Conservation (phyloP, 2,329 filamentous ascomycete species). For the Neoarthrinium moseri region DNA sequence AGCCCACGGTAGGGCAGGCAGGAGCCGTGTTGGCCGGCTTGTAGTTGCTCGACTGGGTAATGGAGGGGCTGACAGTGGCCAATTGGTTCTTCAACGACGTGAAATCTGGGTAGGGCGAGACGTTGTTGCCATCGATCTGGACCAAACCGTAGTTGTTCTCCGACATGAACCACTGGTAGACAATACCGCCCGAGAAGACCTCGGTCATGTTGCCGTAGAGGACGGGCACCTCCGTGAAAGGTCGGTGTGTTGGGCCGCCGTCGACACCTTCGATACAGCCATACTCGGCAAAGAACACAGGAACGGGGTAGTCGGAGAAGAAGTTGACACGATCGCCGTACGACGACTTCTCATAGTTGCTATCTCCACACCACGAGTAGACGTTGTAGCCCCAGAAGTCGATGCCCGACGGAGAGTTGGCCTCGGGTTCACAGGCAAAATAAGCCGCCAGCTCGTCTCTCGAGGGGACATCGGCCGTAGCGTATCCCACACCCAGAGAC, state of each 20-base stretch:
- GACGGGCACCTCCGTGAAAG: conserved; percentile 80
- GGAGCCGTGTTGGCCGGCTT: conserved; percentile 68
- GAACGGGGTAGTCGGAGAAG: conserved; percentile 86
- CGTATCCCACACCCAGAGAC: conserved; percentile 86
- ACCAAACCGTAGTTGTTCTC: conserved; percentile 85
- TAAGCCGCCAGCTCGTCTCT: conserved; percentile 82
- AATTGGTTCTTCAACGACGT: conserved; percentile 69
- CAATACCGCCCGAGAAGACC: conserved; percentile 93
- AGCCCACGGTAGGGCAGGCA: conserved; percentile 66
- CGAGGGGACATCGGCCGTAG: conserved; percentile 85
- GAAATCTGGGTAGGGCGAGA: conserved; percentile 73
- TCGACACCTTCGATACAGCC: conserved; percentile 74
- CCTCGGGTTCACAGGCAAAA: conserved; percentile 82
- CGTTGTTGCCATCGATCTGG: conserved; percentile 54
- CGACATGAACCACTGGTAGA: conserved; percentile 98
- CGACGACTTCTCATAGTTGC: conserved; percentile 71
- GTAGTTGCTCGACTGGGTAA: conserved; percentile 68
- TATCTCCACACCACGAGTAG: conserved; percentile 97
- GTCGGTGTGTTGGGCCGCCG: conserved; percentile 61
- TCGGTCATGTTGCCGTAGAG: conserved; percentile 81
- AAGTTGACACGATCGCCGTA: conserved; percentile 82
- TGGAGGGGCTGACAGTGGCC: conserved; percentile 63
- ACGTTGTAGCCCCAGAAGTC: conserved; percentile 99
- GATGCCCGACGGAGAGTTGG: conserved; percentile 52
- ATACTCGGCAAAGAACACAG: conserved; percentile 98